Conservation (phyloP, 2,329 filamentous ascomycete genomes). For the Xylariaceae sp. region DNA sequence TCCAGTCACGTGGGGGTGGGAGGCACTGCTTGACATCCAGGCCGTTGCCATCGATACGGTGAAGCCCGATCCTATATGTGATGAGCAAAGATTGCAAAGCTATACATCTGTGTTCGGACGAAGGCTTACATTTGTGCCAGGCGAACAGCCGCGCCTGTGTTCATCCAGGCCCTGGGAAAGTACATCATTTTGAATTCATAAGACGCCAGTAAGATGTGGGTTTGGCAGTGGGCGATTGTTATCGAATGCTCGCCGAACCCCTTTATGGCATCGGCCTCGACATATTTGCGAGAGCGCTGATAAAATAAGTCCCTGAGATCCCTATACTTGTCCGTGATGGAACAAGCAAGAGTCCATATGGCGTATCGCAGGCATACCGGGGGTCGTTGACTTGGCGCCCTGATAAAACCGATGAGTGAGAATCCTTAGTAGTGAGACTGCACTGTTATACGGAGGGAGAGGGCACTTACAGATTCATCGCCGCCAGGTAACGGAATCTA, state of each 20-base stretch:
- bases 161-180: constrained; percentile 94
- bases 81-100: constrained; percentile 42
- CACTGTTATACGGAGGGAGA: background rate
- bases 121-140: constrained; percentile 69
- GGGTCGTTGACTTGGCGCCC: constrained; percentile 75
- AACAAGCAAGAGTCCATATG: constrained; percentile 93
- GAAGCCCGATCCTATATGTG: constrained; percentile 74
- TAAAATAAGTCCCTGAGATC: constrained; percentile 85
- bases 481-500: constrained; percentile 76
- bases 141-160: constrained; percentile 73
- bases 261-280: constrained; percentile 84
- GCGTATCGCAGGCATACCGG: constrained; percentile 86
- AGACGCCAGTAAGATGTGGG: constrained; percentile 69
- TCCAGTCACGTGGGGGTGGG: constrained; percentile 84
- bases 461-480: constrained; percentile 67
- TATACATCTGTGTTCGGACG: constrained; percentile 27
- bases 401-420: constrained; percentile 26
- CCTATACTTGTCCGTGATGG: constrained; percentile 74
- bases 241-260: constrained; percentile 88
- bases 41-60: constrained; percentile 75
- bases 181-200: constrained; percentile 99
- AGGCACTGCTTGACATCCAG: constrained; percentile 91
- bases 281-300: constrained; percentile 79
- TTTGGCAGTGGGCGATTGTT: constrained; percentile 78
- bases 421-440: background rate